phyloP scores from a whole-genome alignment of 345 rosid genomes.

The Linum tenue region DNA sequence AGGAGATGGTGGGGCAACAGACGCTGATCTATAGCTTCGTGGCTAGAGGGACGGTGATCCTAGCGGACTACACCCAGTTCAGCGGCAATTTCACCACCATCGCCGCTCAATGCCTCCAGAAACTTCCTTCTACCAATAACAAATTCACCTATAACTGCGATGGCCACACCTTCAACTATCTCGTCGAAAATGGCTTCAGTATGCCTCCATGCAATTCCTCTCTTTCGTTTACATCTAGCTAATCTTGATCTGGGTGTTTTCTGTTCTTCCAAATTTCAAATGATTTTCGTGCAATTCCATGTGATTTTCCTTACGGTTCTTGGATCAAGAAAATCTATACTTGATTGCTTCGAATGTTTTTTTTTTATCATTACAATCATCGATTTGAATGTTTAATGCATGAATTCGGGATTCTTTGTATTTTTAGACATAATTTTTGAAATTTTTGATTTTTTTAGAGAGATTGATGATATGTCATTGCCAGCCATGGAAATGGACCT shows the following conservation, averaged over 20 bases:
- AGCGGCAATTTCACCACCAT: constrained; percentile 20
- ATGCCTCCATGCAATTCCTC: neutral
- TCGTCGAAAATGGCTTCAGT: constrained; percentile 28
- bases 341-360: neutral
- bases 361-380: neutral
- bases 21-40: constrained; percentile 26
- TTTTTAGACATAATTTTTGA: neutral
- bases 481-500: neutral
- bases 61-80: constrained; percentile 24
- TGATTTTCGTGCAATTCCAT: too few species aligned
- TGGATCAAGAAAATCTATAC: neutral
- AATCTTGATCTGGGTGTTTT: neutral
- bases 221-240: too few species aligned
- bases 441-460: neutral
- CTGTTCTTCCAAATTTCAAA: neutral
- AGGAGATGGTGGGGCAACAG: constrained; percentile 16
- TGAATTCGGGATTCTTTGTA: neutral
- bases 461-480: too few species aligned
- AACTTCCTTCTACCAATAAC: constrained; percentile 21
- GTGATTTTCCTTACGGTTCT: too few species aligned
- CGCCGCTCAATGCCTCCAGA: constrained; percentile 27
- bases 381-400: constrained; percentile 2
- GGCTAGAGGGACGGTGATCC: constrained; percentile 22
- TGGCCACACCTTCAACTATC: constrained; percentile 28
- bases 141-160: constrained; percentile 27